These are phyloP conservation scores for Inga leiocalycina DNA, from an alignment of 306 rosid genomes.

Conservation along the genomic window DNA sequence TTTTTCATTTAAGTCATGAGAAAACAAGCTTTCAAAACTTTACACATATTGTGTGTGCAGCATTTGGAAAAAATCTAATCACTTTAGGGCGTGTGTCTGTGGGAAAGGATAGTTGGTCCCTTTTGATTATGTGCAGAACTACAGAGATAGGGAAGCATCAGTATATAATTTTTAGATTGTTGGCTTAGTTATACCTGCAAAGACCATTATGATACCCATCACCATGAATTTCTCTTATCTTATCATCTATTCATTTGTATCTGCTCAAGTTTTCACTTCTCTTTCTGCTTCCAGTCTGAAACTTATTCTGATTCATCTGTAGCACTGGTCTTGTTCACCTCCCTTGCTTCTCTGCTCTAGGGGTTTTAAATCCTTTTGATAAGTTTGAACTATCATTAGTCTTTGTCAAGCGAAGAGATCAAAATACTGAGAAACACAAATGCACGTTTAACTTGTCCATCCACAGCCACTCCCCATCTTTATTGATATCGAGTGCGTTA, in stretches of 20 bases:
- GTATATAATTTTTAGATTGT: background rate
- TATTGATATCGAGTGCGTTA: conserved; percentile 15
- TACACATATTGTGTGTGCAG: background rate
- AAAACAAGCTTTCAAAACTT: background rate
- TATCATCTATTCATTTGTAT: conserved; percentile 5
- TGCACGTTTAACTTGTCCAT: background rate
- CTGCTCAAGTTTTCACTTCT: conserved; percentile 12
- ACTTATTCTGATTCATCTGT: background rate
- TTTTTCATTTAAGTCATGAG: background rate
- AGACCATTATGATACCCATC: no score
- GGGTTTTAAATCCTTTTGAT: background rate
- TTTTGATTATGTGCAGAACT: background rate
- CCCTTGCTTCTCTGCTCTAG: background rate
- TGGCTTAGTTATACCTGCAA: background rate
- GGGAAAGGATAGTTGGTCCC: background rate
- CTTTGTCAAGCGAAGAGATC: background rate
- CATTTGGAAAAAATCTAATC: background rate
- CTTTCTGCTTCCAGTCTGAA: background rate
- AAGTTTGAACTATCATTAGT: background rate
- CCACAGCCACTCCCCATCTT: background rate
- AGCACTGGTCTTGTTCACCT: background rate
- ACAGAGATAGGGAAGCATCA: background rate
- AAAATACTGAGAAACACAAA: background rate
- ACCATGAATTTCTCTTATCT: background rate
- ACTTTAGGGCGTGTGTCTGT: background rate